Percentiles rank a stretch among this genome's conserved stretches.
Evolutionary conservation across 2,329 filamentous ascomycete genomes (phyloP).

Genomic region (Aspergillus sp.): DNA sequence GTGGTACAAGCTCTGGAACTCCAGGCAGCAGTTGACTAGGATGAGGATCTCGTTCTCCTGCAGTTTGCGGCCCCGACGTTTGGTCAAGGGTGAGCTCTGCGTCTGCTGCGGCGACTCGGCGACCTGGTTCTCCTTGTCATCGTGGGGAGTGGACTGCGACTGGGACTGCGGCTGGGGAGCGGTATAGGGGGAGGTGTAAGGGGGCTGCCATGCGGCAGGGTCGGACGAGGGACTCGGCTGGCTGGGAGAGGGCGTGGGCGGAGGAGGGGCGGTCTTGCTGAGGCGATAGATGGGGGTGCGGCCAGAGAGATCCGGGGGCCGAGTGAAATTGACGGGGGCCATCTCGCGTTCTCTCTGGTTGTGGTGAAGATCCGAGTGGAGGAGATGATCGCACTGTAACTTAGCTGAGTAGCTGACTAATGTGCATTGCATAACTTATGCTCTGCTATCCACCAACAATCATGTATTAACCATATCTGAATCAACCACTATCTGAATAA

Average conservation of each 20-base stretch:
- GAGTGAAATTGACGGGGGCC: conserved; percentile 10
- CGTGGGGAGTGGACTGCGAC: conserved; percentile 5
- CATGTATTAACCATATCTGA: too few species aligned
- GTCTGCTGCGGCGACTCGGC: neutral
- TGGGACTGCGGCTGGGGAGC: neutral
- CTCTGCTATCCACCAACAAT: too few species aligned
- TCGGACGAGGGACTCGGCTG: neutral
- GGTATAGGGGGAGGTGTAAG: conserved; percentile 6
- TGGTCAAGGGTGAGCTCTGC: neutral
- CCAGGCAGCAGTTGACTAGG: conserved; percentile 10
- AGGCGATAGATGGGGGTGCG: conserved; percentile 14
- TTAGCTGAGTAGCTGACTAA: too few species aligned
- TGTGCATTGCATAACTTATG: too few species aligned
- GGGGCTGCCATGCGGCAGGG: neutral
- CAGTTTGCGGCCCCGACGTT: conserved; percentile 10
- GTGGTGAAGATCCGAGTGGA: conserved; percentile 1
- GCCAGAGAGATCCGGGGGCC: conserved; percentile 10
- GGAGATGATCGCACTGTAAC: neutral
- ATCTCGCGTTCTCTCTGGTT: neutral
- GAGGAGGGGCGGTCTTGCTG: neutral
- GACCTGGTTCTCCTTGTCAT: neutral
- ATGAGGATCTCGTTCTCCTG: conserved; percentile 9
- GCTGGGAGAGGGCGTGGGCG: neutral
- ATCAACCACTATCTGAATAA: too few species aligned
- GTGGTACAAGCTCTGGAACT: conserved; percentile 10